A percentile compares a stretch with the other conserved stretches of the same genome.
Evolutionary conservation across 306 rosid species (phyloP).

Genomic region (Urtica urens): DNA sequence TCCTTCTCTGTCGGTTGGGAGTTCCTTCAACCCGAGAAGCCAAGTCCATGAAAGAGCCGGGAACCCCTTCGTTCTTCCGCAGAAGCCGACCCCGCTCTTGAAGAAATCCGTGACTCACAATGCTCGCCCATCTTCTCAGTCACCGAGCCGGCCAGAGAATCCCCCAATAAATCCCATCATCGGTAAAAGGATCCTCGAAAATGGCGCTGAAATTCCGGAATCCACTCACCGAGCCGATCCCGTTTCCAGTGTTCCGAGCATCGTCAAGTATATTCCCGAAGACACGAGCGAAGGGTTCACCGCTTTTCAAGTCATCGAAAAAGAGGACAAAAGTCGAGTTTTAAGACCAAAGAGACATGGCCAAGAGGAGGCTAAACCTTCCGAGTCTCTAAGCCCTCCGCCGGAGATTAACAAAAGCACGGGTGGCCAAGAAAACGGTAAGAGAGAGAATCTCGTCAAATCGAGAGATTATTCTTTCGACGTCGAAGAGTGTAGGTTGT

Average conservation of each 20-base stretch:
- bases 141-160: slow-evolving; percentile 8
- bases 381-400: slow-evolving; percentile 16
- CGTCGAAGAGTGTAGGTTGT: slow-evolving; percentile 22
- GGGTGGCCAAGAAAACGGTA: slow-evolving; percentile 18
- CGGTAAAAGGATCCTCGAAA: slow-evolving; percentile 13
- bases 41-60: slow-evolving; percentile 12
- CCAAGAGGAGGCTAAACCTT: slow-evolving; percentile 11
- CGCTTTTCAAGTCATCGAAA: slow-evolving; percentile 22
- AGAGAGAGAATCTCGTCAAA: slow-evolving; percentile 9
- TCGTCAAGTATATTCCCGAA: slow-evolving; percentile 27
- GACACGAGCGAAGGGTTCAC: slow-evolving; percentile 11
- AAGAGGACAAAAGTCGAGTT: slow-evolving; percentile 18
- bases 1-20: slow-evolving; percentile 17
- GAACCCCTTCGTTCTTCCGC: slow-evolving; percentile 17
- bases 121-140: slow-evolving; percentile 12
- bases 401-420: slow-evolving; percentile 18
- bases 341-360: slow-evolving; percentile 11
- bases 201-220: slow-evolving; percentile 27
- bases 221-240: slow-evolving; percentile 14
- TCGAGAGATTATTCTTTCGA: slow-evolving; percentile 21
- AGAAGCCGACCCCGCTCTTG: slow-evolving; percentile 17
- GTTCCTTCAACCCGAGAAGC: slow-evolving; percentile 13
- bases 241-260: slow-evolving; percentile 12
- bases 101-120: slow-evolving; percentile 17
- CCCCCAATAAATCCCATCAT: slow-evolving; percentile 4